Conservation (phyloP, 2,329 filamentous ascomycete genomes). For the Malbranchea zuffiana region DNA sequence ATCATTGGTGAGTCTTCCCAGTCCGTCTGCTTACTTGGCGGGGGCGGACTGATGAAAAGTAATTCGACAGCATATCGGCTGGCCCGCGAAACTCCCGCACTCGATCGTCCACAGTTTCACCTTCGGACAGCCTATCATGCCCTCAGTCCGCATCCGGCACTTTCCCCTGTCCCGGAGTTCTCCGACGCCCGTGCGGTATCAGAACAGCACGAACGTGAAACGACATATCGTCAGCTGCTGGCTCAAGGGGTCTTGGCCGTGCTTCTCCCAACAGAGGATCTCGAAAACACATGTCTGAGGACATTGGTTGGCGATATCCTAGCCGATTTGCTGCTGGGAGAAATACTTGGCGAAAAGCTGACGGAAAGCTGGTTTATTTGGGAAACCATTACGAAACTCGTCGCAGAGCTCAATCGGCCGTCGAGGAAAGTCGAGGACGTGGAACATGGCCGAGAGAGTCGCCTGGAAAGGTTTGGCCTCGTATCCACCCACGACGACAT, state of each 20-base stretch:
- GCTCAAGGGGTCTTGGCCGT: conserved; percentile 70
- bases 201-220: conserved; percentile 65
- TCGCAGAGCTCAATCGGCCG: conserved; percentile 35
- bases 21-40: neutral
- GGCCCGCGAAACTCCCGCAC: conserved; percentile 48
- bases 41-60: conserved; percentile 1
- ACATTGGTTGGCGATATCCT: conserved; percentile 77
- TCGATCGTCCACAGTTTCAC: conserved; percentile 50
- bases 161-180: conserved; percentile 61
- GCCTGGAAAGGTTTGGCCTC: conserved; percentile 48
- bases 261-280: conserved; percentile 80
- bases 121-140: conserved; percentile 69
- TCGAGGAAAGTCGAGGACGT: conserved; percentile 22
- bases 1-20: conserved; percentile 41
- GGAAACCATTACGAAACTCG: conserved; percentile 67
- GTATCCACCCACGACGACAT: conserved; percentile 32
- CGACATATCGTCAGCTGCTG: conserved; percentile 75
- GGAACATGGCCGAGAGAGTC: conserved; percentile 27
- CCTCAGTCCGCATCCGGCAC: conserved; percentile 65
- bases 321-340: conserved; percentile 79
- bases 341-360: conserved; percentile 64
- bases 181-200: conserved; percentile 41
- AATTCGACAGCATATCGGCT: conserved; percentile 55
- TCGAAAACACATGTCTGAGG: conserved; percentile 76
- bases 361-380: conserved; percentile 84